Conservation (phyloP, 2,329 filamentous ascomycete genomes). For the Pseudonectria foliicola region DNA sequence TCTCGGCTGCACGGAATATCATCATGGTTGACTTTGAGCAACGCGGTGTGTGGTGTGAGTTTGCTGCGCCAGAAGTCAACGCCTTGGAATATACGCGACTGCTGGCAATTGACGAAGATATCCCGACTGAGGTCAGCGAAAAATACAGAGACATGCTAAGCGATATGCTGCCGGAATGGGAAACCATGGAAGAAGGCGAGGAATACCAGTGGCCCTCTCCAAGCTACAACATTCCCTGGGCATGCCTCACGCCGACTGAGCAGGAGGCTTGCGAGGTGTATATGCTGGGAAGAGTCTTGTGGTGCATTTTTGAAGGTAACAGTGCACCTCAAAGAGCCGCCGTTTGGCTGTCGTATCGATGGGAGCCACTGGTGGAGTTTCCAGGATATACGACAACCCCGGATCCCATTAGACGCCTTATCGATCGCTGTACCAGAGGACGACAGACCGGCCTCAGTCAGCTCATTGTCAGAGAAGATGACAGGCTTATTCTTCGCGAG, state of each 20-base stretch:
- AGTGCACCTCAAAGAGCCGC: slow-evolving; percentile 50
- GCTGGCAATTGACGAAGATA: slow-evolving; percentile 42
- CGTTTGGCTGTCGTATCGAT: slow-evolving; percentile 52
- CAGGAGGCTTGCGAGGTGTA: slow-evolving; percentile 54
- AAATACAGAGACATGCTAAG: slow-evolving; percentile 36
- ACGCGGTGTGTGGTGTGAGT: slow-evolving; percentile 56
- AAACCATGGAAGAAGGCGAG: slow-evolving; percentile 32
- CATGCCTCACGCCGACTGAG: slow-evolving; percentile 41
- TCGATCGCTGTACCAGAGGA: slow-evolving; percentile 46
- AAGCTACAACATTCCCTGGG: slow-evolving; percentile 52
- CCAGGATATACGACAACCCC: slow-evolving; percentile 45
- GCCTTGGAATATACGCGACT: slow-evolving; percentile 51
- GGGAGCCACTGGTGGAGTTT: slow-evolving; percentile 50
- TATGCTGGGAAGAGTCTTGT: slow-evolving; percentile 54
- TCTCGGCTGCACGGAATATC: slow-evolving; percentile 39
- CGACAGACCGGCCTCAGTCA: slow-evolving; percentile 37
- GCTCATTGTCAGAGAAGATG: slow-evolving; percentile 37
- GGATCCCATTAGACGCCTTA: slow-evolving; percentile 35
- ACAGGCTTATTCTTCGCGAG: slow-evolving; percentile 38
- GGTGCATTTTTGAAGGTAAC: slow-evolving; percentile 56
- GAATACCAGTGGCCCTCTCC: slow-evolving; percentile 39
- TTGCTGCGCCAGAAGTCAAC: slow-evolving; percentile 53
- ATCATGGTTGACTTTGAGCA: slow-evolving; percentile 58
- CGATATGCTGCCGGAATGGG: slow-evolving; percentile 40
- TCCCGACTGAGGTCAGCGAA: slow-evolving; percentile 31